These are phyloP conservation scores for Starmerella scarabaei DNA, from an alignment of 805 yeast species.

Conservation along the genomic window DNA sequence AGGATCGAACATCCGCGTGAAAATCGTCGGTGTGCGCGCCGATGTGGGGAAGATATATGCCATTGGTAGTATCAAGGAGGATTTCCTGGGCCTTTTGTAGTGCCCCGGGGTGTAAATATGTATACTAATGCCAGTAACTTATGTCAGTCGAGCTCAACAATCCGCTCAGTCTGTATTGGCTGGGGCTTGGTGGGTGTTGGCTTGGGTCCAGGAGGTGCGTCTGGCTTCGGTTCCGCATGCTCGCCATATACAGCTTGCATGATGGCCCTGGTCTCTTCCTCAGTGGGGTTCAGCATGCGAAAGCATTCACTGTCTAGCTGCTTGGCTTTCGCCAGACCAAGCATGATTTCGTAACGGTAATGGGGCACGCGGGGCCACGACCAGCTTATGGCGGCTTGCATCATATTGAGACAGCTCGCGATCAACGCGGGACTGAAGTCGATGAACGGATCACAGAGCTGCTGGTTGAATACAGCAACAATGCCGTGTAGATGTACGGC, in stretches of 20 bases:
- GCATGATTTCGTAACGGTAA: constrained; percentile 23
- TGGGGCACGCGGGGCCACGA: constrained; percentile 22
- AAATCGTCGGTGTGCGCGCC: constrained; percentile 92
- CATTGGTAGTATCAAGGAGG: constrained; percentile 95
- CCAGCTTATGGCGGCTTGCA: constrained; percentile 12
- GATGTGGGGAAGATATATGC: constrained; percentile 97
- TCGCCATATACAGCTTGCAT: no score
- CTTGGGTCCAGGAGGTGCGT: no score
- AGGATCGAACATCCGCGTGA: constrained; percentile 84
- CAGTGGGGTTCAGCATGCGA: constrained; percentile 5
- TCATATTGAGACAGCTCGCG: constrained; percentile 7
- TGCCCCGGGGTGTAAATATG: no score
- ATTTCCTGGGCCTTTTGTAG: constrained; percentile 75
- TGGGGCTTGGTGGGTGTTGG: no score
- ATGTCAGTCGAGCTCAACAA: no score
- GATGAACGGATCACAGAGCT: constrained; percentile 25
- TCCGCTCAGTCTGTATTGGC: no score
- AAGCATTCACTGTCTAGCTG: constrained; percentile 11
- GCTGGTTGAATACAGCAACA: constrained; percentile 17
- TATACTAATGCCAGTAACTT: no score
- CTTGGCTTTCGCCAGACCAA: constrained; percentile 20
- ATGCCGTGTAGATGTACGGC: constrained; percentile 21
- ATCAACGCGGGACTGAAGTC: constrained; percentile 18
- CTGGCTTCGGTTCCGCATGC: no score
- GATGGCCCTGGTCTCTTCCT: constrained; percentile 1